These are phyloP conservation scores for Cicer cuneatum DNA, from an alignment of 306 rosid genomes.

Conservation along the genomic window DNA sequence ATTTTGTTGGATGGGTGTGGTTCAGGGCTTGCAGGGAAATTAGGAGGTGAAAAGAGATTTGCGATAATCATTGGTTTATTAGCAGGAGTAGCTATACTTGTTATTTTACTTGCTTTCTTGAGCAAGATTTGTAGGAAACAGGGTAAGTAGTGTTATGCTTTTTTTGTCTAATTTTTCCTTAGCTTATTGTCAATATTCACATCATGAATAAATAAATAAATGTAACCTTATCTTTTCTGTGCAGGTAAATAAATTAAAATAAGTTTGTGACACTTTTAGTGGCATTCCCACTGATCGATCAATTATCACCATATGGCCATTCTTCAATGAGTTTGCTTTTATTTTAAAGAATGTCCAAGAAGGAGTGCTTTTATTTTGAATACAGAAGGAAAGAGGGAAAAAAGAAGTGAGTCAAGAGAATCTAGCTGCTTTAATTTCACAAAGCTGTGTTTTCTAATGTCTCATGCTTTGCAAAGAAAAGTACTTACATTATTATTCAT, in stretches of 20 bases:
- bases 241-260: slow-evolving; percentile 69
- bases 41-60: slow-evolving; percentile 70
- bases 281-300: slow-evolving; percentile 32
- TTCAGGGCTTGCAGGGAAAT: slow-evolving; percentile 57
- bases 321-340: slow-evolving; percentile 45
- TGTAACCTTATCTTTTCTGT: slow-evolving; percentile 26
- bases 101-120: slow-evolving; percentile 71
- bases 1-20: not conserved
- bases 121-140: slow-evolving; percentile 52
- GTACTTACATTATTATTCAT: slow-evolving; percentile 38
- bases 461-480: slow-evolving; percentile 40
- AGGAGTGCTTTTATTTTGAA: slow-evolving; percentile 34
- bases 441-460: slow-evolving; percentile 50
- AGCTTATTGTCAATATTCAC: not conserved
- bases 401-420: slow-evolving; percentile 37
- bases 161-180: not conserved
- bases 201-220: not conserved
- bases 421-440: slow-evolving; percentile 46
- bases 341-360: slow-evolving; percentile 7
- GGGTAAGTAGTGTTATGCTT: slow-evolving; percentile 45
- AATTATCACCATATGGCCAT: not conserved
- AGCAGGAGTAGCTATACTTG: slow-evolving; percentile 77
- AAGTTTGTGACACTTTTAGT: slow-evolving; percentile 15
- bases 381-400: slow-evolving; percentile 4
- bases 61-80: slow-evolving; percentile 76